phyloP scores from a whole-genome alignment of 2,329 filamentous ascomycete genomes.

The Grosmannia penicillata region DNA sequence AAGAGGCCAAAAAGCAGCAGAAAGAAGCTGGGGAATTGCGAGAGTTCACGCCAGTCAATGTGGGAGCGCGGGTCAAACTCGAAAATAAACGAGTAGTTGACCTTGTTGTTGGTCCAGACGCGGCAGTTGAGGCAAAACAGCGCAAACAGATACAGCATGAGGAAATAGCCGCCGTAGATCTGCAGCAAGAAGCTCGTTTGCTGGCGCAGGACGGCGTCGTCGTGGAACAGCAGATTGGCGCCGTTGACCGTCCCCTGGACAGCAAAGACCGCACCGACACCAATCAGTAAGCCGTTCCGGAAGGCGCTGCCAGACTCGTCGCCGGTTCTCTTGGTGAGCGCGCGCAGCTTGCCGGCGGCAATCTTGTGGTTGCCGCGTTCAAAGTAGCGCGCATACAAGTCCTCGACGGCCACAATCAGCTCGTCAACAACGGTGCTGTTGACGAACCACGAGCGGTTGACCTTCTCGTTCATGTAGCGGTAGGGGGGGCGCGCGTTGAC shows the following conservation, averaged over 20 bases:
- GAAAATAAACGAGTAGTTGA: constrained; percentile 95
- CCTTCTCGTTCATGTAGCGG: constrained; percentile 80
- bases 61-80: constrained; percentile 81
- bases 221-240: constrained; percentile 32
- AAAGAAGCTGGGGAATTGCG: constrained; percentile 77
- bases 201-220: constrained; percentile 29
- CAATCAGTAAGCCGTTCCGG: constrained; percentile 50
- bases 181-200: constrained; percentile 62
- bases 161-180: constrained; percentile 85
- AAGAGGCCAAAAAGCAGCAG: constrained; percentile 63
- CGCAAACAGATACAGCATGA: constrained; percentile 64
- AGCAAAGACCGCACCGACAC: constrained; percentile 49
- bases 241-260: constrained; percentile 53
- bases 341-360: constrained; percentile 73
- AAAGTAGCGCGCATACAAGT: constrained; percentile 89
- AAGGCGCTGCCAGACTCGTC: constrained; percentile 45
- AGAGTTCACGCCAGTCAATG: constrained; percentile 78
- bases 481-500: constrained; percentile 62
- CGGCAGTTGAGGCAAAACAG: constrained; percentile 79
- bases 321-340: constrained; percentile 43
- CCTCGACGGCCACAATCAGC: constrained; percentile 69
- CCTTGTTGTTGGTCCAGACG: constrained; percentile 68
- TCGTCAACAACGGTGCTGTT: constrained; percentile 72
- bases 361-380: constrained; percentile 88
- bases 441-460: constrained; percentile 83